Evolutionary conservation across 768 basidiomycete species (phyloP).

Genomic region (Podaxis pistillaris): DNA sequence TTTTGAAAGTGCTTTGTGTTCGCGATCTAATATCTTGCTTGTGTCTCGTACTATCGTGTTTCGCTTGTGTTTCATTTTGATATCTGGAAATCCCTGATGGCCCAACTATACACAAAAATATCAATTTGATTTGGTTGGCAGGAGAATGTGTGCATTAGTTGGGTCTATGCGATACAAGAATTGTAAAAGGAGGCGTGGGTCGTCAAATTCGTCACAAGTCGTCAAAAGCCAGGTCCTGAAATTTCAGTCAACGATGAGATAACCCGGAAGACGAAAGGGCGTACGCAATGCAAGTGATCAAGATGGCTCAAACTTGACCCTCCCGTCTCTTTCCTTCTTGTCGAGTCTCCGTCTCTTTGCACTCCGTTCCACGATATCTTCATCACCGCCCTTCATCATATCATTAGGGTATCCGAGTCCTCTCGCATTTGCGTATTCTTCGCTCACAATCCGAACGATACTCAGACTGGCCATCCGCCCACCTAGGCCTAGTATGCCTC

Average conservation of each 20-base stretch:
- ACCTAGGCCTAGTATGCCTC: conserved; percentile 40
- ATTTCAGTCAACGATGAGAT: background rate
- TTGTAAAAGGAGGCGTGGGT: background rate
- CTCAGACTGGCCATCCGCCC: conserved; percentile 25
- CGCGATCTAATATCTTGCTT: background rate
- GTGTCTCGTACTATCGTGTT: background rate
- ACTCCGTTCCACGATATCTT: conserved; percentile 2
- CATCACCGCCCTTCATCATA: background rate
- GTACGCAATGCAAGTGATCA: background rate
- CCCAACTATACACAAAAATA: background rate
- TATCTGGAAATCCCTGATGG: background rate
- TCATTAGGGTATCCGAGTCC: background rate
- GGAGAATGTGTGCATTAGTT: background rate
- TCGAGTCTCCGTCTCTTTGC: conserved; percentile 12
- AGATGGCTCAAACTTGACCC: conserved; percentile 8
- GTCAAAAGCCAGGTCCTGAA: background rate
- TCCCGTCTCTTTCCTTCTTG: background rate
- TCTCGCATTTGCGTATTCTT: background rate
- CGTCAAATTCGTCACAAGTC: background rate
- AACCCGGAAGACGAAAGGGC: background rate
- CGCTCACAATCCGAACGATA: background rate
- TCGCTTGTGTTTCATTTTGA: background rate
- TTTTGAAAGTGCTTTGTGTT: background rate
- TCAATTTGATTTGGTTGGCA: background rate
- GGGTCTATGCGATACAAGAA: background rate